phyloP scores from a whole-genome alignment of 2,329 filamentous ascomycete genomes.

The Colletotrichum sp. region DNA sequence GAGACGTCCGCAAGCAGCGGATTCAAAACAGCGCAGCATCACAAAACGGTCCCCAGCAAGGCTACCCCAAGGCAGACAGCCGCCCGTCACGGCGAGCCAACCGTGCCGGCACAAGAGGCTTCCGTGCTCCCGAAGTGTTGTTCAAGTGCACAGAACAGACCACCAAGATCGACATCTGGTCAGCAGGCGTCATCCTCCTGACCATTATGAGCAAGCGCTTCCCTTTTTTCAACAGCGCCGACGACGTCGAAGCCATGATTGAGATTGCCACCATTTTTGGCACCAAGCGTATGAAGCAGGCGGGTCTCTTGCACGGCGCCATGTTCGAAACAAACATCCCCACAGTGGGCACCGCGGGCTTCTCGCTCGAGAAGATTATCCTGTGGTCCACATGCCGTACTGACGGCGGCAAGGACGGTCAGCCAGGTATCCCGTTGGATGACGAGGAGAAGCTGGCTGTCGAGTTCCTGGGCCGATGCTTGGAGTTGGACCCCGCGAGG shows the following conservation, averaged over 20 bases:
- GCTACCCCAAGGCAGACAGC: conserved; percentile 89
- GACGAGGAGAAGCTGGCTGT: conserved; percentile 76
- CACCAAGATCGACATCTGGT: conserved; percentile 96
- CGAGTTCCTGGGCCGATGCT: conserved; percentile 72
- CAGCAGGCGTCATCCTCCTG: conserved; percentile 93
- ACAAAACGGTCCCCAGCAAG: conserved; percentile 57
- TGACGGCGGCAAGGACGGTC: conserved; percentile 55
- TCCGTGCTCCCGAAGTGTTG: conserved; percentile 93
- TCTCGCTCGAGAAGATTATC: conserved; percentile 90
- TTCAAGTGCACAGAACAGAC: conserved; percentile 97
- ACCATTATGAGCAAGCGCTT: conserved; percentile 92
- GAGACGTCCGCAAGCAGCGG: conserved; percentile 65
- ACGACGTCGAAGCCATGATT: conserved; percentile 96
- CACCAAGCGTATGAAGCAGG: conserved; percentile 79
- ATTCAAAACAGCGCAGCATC: conserved; percentile 65
- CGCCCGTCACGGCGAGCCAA: conserved; percentile 90
- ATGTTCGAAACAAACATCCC: conserved; percentile 93
- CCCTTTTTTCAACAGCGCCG: conserved; percentile 98
- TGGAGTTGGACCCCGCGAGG: conserved; percentile 77
- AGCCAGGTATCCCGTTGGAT: conserved; percentile 57
- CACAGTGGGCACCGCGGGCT: conserved; percentile 84
- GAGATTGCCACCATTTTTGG: conserved; percentile 98
- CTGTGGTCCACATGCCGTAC: conserved; percentile 90
- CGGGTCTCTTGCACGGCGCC: conserved; percentile 84
- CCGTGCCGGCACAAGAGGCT: conserved; percentile 91